Conservation (phyloP, 108 stramenopile species). For the Skeletonema grethae region DNA sequence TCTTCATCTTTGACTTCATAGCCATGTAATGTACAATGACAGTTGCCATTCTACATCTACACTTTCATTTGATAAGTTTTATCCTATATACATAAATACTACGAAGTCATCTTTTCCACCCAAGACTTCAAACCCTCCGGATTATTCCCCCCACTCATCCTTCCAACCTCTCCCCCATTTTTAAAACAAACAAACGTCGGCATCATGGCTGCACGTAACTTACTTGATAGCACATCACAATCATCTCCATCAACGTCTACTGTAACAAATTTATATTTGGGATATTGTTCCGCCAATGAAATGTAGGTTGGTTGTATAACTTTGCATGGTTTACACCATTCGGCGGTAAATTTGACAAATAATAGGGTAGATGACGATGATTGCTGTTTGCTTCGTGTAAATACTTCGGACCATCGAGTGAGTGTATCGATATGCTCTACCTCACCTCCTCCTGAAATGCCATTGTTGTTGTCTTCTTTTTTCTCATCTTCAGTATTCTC, state of each 20-base stretch:
- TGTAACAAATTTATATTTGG: slow-evolving; percentile 17
- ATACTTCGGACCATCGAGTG: slow-evolving; percentile 14
- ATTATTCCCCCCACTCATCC: slow-evolving; percentile 42
- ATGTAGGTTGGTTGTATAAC: slow-evolving; percentile 69
- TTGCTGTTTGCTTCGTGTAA: background rate
- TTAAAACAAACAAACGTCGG: slow-evolving; percentile 81
- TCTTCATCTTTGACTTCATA: too few species aligned
- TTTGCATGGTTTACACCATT: slow-evolving; percentile 89
- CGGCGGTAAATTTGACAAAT: slow-evolving; percentile 84
- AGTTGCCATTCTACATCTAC: too few species aligned
- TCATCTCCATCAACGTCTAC: slow-evolving; percentile 85
- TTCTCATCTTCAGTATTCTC: background rate
- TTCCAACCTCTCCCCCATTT: slow-evolving; percentile 36
- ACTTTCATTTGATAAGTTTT: too few species aligned
- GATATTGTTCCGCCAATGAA: slow-evolving; percentile 44
- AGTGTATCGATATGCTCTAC: slow-evolving; percentile 22
- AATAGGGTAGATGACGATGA: slow-evolving; percentile 9
- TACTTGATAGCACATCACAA: slow-evolving; percentile 64
- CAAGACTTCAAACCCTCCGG: slow-evolving; percentile 26
- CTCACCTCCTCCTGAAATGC: background rate
- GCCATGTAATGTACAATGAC: too few species aligned
- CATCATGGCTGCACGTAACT: slow-evolving; percentile 76
- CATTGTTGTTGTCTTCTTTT: background rate
- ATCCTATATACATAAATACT: background rate
- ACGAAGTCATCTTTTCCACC: slow-evolving; percentile 30